Evolutionary conservation across 176 grass and related monocot species (phyloP).

Genomic region (Zoysia japonica): DNA sequence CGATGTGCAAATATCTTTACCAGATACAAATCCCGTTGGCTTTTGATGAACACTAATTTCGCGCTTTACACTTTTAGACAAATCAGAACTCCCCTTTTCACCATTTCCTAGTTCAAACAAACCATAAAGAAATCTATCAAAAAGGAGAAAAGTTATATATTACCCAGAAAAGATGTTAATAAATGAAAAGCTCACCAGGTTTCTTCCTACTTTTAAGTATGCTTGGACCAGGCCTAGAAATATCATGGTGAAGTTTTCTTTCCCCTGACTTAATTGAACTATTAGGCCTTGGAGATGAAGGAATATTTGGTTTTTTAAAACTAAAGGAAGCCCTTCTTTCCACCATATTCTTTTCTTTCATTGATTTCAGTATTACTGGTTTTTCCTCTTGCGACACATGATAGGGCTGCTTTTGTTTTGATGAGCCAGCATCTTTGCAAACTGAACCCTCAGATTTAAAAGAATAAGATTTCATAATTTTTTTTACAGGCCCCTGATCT

Average conservation of each 20-base stretch:
- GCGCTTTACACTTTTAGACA: constrained; percentile 33
- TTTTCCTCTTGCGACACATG: constrained; percentile 57
- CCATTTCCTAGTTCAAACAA: constrained; percentile 37
- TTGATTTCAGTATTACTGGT: constrained; percentile 44
- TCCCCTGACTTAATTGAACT: constrained; percentile 48
- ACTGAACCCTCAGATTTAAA: constrained; percentile 54
- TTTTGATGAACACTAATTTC: constrained; percentile 16
- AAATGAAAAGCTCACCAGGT: constrained; percentile 43
- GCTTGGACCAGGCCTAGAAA: constrained; percentile 44
- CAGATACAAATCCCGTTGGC: constrained; percentile 32
- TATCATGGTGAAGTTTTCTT: constrained; percentile 44
- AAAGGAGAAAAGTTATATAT: neutral
- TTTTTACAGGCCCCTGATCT: constrained; percentile 52
- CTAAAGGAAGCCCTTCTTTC: constrained; percentile 62
- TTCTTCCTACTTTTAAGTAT: constrained; percentile 64
- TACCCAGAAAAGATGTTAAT: constrained; percentile 14
- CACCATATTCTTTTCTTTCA: constrained; percentile 53
- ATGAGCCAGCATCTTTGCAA: constrained; percentile 38
- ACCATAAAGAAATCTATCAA: constrained; percentile 20
- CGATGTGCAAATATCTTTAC: constrained; percentile 23
- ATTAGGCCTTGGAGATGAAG: constrained; percentile 49
- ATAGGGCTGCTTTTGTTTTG: constrained; percentile 54
- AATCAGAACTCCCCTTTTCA: constrained; percentile 46
- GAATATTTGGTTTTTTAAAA: constrained; percentile 49
- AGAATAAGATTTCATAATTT: constrained; percentile 56